A percentile compares a stretch with the other conserved stretches of the same genome.
Evolutionary conservation across 257 asterid genomes (phyloP).

Genomic region (Nicotiana tabacum): DNA sequence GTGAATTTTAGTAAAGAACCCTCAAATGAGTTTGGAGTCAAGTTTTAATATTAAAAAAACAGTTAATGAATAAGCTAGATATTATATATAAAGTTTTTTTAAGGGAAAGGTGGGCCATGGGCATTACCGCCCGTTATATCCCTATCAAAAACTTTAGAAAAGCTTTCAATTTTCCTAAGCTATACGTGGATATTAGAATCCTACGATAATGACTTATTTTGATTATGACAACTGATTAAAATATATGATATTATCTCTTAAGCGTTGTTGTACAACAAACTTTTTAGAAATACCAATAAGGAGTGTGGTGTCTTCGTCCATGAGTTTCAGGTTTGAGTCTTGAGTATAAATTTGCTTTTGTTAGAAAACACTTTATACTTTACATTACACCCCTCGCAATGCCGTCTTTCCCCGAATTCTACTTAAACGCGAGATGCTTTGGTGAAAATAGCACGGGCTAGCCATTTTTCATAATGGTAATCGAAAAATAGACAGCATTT

Average conservation of each 20-base stretch:
- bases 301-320: too few relatives aligned
- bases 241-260: not conserved
- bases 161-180: not conserved
- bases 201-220: constrained; percentile 11
- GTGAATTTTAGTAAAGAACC: not conserved
- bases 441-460: too few relatives aligned
- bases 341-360: too few relatives aligned
- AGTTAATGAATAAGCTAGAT: not conserved
- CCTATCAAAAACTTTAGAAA: constrained; percentile 6
- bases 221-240: not conserved
- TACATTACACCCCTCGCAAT: too few relatives aligned
- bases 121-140: not conserved
- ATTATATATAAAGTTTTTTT: not conserved
- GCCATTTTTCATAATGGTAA: too few relatives aligned
- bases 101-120: not conserved
- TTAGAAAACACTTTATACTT: too few relatives aligned
- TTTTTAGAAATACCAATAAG: not conserved
- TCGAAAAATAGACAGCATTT: too few relatives aligned
- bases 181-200: not conserved
- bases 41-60: too few relatives aligned
- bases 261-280: not conserved
- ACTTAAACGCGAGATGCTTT: too few relatives aligned
- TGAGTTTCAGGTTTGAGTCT: too few relatives aligned
- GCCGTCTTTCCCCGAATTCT: accelerated
- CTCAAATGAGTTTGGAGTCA: not conserved